These are phyloP conservation scores for Verticillium nonalfalfae DNA, from an alignment of 2,329 filamentous ascomycete species.

Conservation along the genomic window DNA sequence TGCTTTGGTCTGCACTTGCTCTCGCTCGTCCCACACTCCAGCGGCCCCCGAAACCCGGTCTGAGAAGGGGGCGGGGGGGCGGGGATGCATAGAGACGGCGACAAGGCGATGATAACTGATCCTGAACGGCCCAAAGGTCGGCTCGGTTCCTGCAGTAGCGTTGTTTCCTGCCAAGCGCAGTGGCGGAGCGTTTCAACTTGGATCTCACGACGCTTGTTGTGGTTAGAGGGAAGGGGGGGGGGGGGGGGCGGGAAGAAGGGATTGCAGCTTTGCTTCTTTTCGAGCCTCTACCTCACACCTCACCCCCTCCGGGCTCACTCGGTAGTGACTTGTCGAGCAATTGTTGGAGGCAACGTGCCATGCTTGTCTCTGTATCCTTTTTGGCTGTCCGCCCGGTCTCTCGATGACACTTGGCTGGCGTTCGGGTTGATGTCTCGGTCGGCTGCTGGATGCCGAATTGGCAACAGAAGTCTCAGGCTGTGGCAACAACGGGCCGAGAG, in stretches of 20 bases:
- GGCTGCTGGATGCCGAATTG: background rate
- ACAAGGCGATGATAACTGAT: background rate
- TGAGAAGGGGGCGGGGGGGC: background rate
- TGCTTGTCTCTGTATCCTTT: background rate
- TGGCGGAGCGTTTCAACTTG: slow-evolving; percentile 14
- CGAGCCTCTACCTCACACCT: background rate
- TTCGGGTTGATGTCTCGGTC: background rate
- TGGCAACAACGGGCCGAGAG: background rate
- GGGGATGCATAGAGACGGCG: background rate
- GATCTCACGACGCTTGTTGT: background rate
- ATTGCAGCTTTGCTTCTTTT: background rate
- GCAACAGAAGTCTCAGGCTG: background rate
- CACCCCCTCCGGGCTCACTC: too few relatives aligned
- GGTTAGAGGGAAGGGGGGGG: background rate
- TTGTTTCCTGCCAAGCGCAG: slow-evolving; percentile 3
- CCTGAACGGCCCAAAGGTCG: background rate
- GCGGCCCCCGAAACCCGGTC: background rate
- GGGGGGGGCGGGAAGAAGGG: background rate
- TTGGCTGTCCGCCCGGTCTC: background rate
- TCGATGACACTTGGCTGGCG: background rate
- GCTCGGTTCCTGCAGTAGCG: slow-evolving; percentile 11
- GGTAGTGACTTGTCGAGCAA: background rate
- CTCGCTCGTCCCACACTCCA: background rate
- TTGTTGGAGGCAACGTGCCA: background rate
- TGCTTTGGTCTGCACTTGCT: too few relatives aligned